Base-by-base conservation (phyloP, 495 filamentous ascomycete genomes). In the Terfezia boudieri region DNA sequence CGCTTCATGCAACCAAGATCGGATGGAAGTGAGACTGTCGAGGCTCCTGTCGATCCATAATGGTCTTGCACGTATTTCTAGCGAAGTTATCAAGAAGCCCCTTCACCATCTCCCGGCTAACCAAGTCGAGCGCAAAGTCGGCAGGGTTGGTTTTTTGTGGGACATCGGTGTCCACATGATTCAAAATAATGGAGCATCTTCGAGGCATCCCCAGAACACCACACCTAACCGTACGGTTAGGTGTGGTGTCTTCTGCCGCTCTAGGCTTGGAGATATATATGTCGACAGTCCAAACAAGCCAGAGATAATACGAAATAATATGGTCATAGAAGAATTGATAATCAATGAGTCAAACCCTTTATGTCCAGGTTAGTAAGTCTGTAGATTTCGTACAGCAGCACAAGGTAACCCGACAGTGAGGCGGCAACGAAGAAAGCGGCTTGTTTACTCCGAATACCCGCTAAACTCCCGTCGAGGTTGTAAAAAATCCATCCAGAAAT, bases 111-210 rank as follows among this genome's bases (percentile, higher is more conserved):
- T 73, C 66, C 26, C 79, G 70, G 37, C 73, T 82, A 52, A 86
- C 82, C 8, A 84, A 69, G 63, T 86, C 82, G 11, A 86, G 68
- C 4, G 80, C 80, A 56, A 84, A 84, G 61, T 86, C 83, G 3
- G 83, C 80, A 3, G 82, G 81, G 55, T 85, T 87, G 16, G 78
- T n/a, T 81, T 53, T 75, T 74, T 20, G 67, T 67, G 5, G 80
- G 78, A 61, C 82, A 85, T 10, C 74, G 60, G 56, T 78, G 75
- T 4, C 79, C 79, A 9, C 80, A 65, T 4, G 60, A 57, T 3
- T 66, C 61, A 57, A 86, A 83, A 61, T 84, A 76, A 0, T 72
- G 61, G 4, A 85, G 69, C 77, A 86, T 84, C 4, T 71, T 67
- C n/a, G 68, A 64, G 2, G 73, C 78, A n/a, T 68, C 66, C 1